Evolutionary conservation across 2,329 filamentous ascomycete genomes (phyloP), one percentile per base, ranked within the genome.

Genomic region (Ophiognomonia clavigignenti-juglandacearum): DNA sequence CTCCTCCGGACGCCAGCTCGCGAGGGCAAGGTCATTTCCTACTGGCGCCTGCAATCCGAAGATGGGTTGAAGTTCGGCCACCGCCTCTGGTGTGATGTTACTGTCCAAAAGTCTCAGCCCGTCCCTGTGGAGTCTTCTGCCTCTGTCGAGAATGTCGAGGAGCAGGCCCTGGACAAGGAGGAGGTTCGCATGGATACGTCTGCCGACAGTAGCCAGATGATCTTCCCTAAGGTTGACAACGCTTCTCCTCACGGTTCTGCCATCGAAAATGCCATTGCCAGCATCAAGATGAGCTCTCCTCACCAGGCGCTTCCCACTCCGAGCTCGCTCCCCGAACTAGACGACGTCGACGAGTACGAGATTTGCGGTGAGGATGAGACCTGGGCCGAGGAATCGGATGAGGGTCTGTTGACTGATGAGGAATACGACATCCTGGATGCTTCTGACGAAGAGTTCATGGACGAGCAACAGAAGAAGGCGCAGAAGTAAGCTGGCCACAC

Each of bases 341-440:
- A 65, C 53, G 50, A 63, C 48, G 57, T 66, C 50, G 75, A 81
- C 18, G 70, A 75, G 39, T 73, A 73, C 39, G 74, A 76, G 53
- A 74, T 78, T 40, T 74, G 72, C 52, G 48, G 32, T 27, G 72
- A 76, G 45, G 73, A 72, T 29, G 80, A 81, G n/a, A 83, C 84
- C 39, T 82, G 77, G 73, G 68, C 66, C n/a, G 75, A 80, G 34
- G 71, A 68, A n/a, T 78, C 76, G 1, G 80, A 83, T 11, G 82
- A 86, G 51, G 87, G 85, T 11, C 96, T 96, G 74, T 70, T 95
- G 74, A 97, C 93, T 0, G 93, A 98, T 54, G 93, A 97, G 65
- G 93, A 98, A 70, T 98, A 97, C 65, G 93, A 98, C 60, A 91
- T 97, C 55, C 81, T 97, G 38, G 90, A 96, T 70, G 92, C 90